These are phyloP conservation scores for Bothriochloa decipiens DNA, from an alignment of 176 grass and related monocot species.

Conservation along the genomic window DNA sequence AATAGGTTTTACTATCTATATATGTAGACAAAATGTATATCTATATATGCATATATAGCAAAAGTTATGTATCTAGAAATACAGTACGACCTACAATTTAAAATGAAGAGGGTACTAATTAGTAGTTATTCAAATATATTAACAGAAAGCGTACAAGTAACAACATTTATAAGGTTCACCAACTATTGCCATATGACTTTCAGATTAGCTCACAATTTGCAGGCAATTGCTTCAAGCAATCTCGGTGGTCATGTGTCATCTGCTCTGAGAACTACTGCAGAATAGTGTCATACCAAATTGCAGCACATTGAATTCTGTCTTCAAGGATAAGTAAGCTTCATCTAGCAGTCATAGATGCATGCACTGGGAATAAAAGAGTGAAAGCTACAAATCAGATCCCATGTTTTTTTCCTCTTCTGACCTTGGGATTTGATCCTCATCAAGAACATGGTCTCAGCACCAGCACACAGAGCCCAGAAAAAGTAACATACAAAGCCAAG, in stretches of 20 bases:
- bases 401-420: conserved; percentile 1
- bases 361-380: conserved; percentile 31
- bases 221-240: not conserved
- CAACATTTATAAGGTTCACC: not conserved
- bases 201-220: not conserved
- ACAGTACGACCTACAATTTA: too few species aligned
- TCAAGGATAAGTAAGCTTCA: conserved; percentile 3
- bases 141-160: not conserved
- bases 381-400: conserved; percentile 50
- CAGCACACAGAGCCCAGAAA: conserved; percentile 40
- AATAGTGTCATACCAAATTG: not conserved
- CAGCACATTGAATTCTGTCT: not conserved
- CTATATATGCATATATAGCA: not conserved
- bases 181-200: not conserved
- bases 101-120: not conserved
- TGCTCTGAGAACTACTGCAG: conserved; percentile 1
- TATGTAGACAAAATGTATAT: not conserved
- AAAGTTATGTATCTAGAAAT: not conserved
- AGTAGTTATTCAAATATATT: not conserved
- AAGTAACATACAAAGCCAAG: conserved; percentile 28
- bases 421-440: conserved; percentile 9
- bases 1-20: not conserved
- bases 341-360: conserved; percentile 32
- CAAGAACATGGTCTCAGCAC: conserved; percentile 23
- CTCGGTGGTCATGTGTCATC: not conserved